Conservation (phyloP, 306 rosid species). For the Cicer bijugum region DNA sequence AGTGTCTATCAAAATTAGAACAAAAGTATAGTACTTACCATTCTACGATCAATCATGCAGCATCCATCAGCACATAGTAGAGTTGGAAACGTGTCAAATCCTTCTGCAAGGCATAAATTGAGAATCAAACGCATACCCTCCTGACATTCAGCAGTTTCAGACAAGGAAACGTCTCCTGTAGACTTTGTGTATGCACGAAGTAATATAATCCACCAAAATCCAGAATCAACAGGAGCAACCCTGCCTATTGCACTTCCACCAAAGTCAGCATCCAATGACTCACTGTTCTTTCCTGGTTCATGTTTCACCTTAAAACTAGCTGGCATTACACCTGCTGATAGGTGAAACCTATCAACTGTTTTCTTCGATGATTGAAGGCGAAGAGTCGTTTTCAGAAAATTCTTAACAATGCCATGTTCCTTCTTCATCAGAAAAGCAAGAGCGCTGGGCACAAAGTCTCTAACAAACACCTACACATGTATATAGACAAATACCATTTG, state of each 20-base stretch:
- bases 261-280: conserved; percentile 80
- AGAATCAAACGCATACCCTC: conserved; percentile 91
- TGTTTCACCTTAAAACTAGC: conserved; percentile 92
- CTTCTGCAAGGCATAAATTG: conserved; percentile 83
- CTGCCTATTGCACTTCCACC: conserved; percentile 97
- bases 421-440: conserved; percentile 83
- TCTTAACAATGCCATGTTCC: conserved; percentile 77
- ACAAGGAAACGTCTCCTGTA: conserved; percentile 85
- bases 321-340: conserved; percentile 98
- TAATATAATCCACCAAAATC: conserved; percentile 97
- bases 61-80: conserved; percentile 95
- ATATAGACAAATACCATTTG: conserved; percentile 32
- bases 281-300: conserved; percentile 69
- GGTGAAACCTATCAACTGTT: conserved; percentile 76
- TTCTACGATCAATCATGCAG: conserved; percentile 96
- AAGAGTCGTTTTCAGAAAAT: conserved; percentile 74
- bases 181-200: conserved; percentile 92
- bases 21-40: conserved; percentile 61
- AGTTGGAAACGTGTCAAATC: conserved; percentile 91
- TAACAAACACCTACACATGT: conserved; percentile 74
- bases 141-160: conserved; percentile 83
- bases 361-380: conserved; percentile 91
- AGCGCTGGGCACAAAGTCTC: conserved; percentile 93
- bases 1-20: background rate
- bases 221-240: conserved; percentile 98